A percentile compares a stretch with the other conserved stretches of the same genome.
phyloP scores from a whole-genome alignment of 257 asterid genomes.

The Solanum bulbocastanum region DNA sequence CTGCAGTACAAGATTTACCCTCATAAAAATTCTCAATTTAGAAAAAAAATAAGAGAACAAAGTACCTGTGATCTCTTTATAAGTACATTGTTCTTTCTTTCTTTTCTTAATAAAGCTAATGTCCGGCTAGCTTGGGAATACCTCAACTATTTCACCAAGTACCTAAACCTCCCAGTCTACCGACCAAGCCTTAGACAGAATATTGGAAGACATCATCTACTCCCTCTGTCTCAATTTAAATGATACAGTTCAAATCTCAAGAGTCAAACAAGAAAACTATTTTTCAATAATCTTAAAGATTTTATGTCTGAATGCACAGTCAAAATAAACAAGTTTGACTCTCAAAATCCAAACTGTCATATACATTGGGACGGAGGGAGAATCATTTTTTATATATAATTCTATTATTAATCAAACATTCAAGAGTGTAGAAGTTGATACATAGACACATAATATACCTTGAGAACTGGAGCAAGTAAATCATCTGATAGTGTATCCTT shows the following conservation, averaged over 20 bases:
- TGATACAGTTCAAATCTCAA: neutral
- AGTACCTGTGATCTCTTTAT: neutral
- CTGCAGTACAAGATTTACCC: conserved; percentile 16
- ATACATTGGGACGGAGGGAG: neutral
- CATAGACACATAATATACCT: conserved; percentile 27
- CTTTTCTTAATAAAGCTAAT: neutral
- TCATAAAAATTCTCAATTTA: neutral
- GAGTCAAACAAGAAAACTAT: neutral
- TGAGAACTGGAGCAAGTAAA: conserved; percentile 78
- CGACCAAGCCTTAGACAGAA: neutral
- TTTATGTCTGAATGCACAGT: neutral
- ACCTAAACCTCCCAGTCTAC: neutral
- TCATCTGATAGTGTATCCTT: conserved; percentile 89
- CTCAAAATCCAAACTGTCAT: neutral
- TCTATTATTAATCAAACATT: neutral
- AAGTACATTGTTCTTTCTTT: neutral
- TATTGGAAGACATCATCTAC: neutral
- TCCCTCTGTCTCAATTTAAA: neutral
- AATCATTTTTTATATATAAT: neutral
- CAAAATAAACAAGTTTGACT: neutral
- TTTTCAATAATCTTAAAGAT: neutral
- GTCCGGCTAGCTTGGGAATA: neutral
- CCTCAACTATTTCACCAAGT: neutral
- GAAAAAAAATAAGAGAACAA: neutral
- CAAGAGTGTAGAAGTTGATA: neutral